Base-by-base conservation (phyloP, 331 rosid genomes). In the Pyrus hybrid region DNA sequence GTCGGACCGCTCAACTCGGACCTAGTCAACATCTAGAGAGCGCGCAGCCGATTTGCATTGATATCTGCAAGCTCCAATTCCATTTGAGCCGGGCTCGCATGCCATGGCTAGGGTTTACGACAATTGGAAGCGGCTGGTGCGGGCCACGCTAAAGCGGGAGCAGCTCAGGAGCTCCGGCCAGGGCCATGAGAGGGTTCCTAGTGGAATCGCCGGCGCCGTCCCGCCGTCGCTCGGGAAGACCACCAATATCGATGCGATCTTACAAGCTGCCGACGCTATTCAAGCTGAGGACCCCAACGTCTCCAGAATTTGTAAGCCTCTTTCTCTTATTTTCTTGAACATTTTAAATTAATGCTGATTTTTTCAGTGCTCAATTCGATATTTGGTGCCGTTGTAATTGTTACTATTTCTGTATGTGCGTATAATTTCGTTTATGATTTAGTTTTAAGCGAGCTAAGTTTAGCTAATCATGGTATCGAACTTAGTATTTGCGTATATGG, bases 251-350 rank as follows among this genome's bases (percentile, higher is more conserved):
- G 97, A 95, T 25, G 83, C 89, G 53, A 95, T 95, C 81, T 82
- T 95, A 60, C 96, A 85, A 29, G 97, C 99, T 7, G 99, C 97
- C 22, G 97, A 95, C 83, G 97, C 86, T 72, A 86, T 95, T 87
- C 97, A 90, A 76, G 73, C 84, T 4, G 96, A 89, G 82, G 92
- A 95, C 56, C 85, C 97, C n/a, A 86, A 83, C 71, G 87, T 90
- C 66, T 85, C 99, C 0, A 87, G 99, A 78, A 95, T 95, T 83
- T 65, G 99, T 95, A 63, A 84, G 97, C 56, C 49, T 28, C 63
- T 10, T 1, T 3, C 14, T 74, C 28, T 49, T 5, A 45, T 54
- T n/a, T 28, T 63, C 1, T 69, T 17, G 65, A 43, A 47, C 30
- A 41, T 53, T 26, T 58, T 23, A 23, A 53, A 53, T 53, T 53